Base-by-base conservation (phyloP, 2,329 filamentous ascomycete genomes). In the Cladophialophora chaetospira region DNA sequence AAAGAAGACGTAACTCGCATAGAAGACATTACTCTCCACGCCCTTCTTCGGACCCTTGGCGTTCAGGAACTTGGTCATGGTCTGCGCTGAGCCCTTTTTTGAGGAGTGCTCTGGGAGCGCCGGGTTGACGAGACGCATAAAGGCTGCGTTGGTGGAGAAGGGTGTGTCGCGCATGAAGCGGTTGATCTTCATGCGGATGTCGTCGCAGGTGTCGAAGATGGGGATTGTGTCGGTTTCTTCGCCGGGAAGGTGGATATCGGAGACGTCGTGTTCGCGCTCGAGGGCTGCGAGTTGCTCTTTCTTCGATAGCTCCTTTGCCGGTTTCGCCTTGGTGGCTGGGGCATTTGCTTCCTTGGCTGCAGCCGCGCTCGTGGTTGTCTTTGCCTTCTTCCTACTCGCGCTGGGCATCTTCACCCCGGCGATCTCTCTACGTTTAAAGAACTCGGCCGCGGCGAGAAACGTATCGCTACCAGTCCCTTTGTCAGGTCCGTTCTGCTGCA, bases 161-260 rank as follows among this genome's bases (percentile, higher is more conserved):
- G 47, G 42, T 13, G n/a, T n/a, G n/a, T 48, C 47, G n/a, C 69
- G 66, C 8, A 85, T 71, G 57, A 80, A 70, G 0, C 75, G 75
- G 23, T 73, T 73, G 64, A 85, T 83, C 72, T 85, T 85, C 66
- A 73, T 76, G 44, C 83, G 78, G 11, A 85, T 67, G 48, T 81
- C 80, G 61, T 85, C 78, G 69, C 82, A 85, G 4, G 78, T 81
- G 60, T 85, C 82, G 65, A 72, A 85, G 28, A 86, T 70, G 1
- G 71, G 69, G 5, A 85, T 80, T 0, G 55, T 64, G 29, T 74
- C 72, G 0, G 68, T 65, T 0, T 74, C 75, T 67, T 86, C 82
- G 10, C 78, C 77, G 0, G 72, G 69, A 0, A 85, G 71, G 6
- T 66, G 48, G 25, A 84, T 67, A 13, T 61, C 69, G 29, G 71